Evolutionary conservation across 129 eudicot species (phyloP), one percentile per base, ranked within the genome.

Genomic region (Artemisia argyi): DNA sequence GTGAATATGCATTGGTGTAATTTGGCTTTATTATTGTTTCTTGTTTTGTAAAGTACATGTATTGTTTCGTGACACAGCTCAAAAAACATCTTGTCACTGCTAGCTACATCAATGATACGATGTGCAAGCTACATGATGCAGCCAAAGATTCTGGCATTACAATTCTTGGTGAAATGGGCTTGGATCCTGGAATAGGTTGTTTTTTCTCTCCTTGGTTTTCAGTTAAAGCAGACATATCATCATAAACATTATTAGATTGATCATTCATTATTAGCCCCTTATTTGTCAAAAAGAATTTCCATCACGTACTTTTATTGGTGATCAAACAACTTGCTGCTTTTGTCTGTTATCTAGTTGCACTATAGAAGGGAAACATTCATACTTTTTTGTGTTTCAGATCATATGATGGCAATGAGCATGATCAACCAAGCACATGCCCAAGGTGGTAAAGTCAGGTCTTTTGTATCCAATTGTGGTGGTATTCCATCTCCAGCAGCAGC

Each of bases 381-480:
- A 19, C 44, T 67, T 3, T 14, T 76, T 8, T 12, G 48, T 80
- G 74, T 52, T 79, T 84, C 84, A 95, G 99, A 95, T 84, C 99
- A 95, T 80, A 95, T 95, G 99, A 83, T 95, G 97, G 96, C 99
- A 60, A 90, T 91, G 97, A 95, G 86, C 84, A 91, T 95, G 96
- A 95, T 95, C 68, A 55, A 88, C 59, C 71, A 95, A 74, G 99
- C 97, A 24, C 99, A 88, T 78, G 74, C 32, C 57, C 80, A 76
- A 79, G 89, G 90, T 13, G 99, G 99, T 54, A 91, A 66, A 83
- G 84, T 95, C 73, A 81, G 63, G 72, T 95, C 99, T 54, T 95
- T 95, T 73, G 82, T 83, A 74, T 95, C 99, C 68, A 88, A 90
- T 71, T 95, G 99, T 83, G 99, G 97, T 17, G 99, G 99, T 76